Conservation (phyloP, 805 yeast species). For the Saccharomycopsis sp. region DNA sequence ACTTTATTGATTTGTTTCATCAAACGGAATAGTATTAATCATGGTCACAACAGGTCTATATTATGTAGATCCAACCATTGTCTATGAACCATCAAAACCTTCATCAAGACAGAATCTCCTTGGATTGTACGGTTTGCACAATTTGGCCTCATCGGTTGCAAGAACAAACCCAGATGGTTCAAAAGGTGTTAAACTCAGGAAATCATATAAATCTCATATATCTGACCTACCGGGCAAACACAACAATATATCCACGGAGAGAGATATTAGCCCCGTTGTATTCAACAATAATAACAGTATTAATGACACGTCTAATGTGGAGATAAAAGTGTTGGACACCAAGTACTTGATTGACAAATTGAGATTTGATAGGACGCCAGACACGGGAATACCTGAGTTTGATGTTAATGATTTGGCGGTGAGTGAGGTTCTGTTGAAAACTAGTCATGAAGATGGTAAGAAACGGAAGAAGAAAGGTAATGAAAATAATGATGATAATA, state of each 20-base stretch:
- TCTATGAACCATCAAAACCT: constrained; percentile 44
- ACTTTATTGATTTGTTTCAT: too few relatives aligned
- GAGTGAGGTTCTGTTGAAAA: constrained; percentile 15
- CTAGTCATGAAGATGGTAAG: constrained; percentile 17
- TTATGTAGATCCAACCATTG: constrained; percentile 22
- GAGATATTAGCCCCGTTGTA: constrained; percentile 20
- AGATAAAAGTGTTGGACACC: constrained; percentile 15
- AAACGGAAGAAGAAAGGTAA: constrained; percentile 15
- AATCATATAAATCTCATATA: constrained; percentile 91
- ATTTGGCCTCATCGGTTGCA: constrained; percentile 73
- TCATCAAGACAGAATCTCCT: constrained; percentile 71
- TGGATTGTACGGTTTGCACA: constrained; percentile 56
- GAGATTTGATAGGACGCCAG: constrained; percentile 20
- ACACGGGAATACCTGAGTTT: constrained; percentile 17
- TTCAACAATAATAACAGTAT: constrained; percentile 4
- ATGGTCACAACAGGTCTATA: constrained; percentile 1
- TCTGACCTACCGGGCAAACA: constrained; percentile 79
- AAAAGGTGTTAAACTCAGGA: constrained; percentile 86
- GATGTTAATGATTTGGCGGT: constrained; percentile 19
- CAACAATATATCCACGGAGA: constrained; percentile 42
- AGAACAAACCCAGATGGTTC: constrained; percentile 83
- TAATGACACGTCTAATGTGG: neutral
- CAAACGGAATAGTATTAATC: too few relatives aligned
- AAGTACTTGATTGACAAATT: constrained; percentile 16
- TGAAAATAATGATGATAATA: constrained; percentile 6